Conservation (phyloP, 495 filamentous ascomycete species). For the Neurospora sp. region DNA sequence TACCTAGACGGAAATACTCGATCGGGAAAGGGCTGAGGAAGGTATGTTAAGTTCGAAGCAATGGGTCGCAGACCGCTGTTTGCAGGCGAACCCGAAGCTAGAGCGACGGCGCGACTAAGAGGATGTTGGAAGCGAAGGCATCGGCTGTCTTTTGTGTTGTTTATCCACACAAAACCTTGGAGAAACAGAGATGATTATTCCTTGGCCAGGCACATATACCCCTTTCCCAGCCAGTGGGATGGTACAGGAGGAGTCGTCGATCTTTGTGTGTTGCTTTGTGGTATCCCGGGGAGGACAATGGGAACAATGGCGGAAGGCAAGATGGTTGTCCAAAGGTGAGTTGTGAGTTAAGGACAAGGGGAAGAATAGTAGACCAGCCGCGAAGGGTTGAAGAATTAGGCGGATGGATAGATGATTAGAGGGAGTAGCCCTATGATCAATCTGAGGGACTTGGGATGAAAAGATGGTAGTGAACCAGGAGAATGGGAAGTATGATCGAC, state of each 20-base stretch:
- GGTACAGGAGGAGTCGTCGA: neutral
- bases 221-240: neutral
- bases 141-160: neutral
- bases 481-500: neutral
- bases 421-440: neutral
- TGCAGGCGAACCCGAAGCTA: neutral
- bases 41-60: neutral
- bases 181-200: neutral
- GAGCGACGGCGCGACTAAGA: neutral
- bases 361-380: neutral
- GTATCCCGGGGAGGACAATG: neutral
- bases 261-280: neutral
- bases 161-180: neutral
- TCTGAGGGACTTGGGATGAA: neutral
- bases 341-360: neutral
- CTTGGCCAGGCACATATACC: neutral
- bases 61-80: neutral
- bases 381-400: neutral
- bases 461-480: neutral
- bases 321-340: neutral
- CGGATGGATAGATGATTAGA: neutral
- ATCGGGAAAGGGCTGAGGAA: neutral
- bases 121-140: neutral
- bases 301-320: neutral
- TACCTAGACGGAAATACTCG: neutral